Base-by-base conservation (phyloP, 2,329 filamentous ascomycete genomes). In the Botryotinia convoluta region DNA sequence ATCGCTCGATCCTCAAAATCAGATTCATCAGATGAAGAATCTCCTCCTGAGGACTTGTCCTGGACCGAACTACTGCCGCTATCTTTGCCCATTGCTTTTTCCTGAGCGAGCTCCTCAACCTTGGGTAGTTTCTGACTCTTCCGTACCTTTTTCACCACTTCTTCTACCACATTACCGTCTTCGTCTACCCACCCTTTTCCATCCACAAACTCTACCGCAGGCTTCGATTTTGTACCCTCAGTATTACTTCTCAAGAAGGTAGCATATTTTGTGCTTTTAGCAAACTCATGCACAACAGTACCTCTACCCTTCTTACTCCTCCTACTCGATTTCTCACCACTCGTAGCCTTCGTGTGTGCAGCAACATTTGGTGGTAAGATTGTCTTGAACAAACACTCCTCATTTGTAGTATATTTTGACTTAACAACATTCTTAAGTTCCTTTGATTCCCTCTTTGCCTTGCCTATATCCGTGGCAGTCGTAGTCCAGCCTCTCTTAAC, bases 141-240 rank as follows among this genome's bases (percentile, higher is more conserved):
- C 51, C 59, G 63, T n/a, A 51, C 48, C 72, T 82, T 79, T 48
- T 73, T 77, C 5, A 75, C 57, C 20, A 74, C 77, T 69, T 82
- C 82, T 81, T 97, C 93, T 3, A 97, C 88, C 1, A 98, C 84
- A 72, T 91, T 89, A 9, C 95, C 95, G 26, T 91, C 85, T 75
- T 90, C 88, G 78, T 97, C 92, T 0, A 97, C 87, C 95, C 96
- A 98, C 1, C 95, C 95, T 79, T 92, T 91, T 35, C 92, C 94
- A 71, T 97, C 92, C 59, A 96, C 88, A 81, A 91, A 98, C 72
- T 91, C 90, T 4, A 86, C 82, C 57, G 86, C 85, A n/a, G 85
- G 81, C 64, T 86, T 85, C 26, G 82, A 81, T 16, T 81, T 82
- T 2, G 83, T 83, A 1, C 82, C 83, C 1, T 83, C 81, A 8